Conservation (phyloP, 352 stramenopile genomes). For the Phytophthora pseudosyringae region DNA sequence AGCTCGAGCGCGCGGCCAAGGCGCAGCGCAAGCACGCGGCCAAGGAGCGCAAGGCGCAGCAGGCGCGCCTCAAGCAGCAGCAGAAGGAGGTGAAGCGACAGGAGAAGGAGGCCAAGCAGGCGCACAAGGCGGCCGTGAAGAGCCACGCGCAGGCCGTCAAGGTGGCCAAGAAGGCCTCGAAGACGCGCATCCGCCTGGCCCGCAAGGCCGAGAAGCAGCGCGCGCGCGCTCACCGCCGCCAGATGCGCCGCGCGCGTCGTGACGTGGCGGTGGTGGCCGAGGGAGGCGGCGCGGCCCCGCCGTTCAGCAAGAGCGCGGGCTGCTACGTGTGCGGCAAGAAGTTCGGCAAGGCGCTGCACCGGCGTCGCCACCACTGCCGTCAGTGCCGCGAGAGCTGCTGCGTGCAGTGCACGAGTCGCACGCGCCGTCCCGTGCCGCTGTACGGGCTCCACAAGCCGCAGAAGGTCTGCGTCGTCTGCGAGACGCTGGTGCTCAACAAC, state of each 20-base stretch:
- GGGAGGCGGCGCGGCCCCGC: conserved; percentile 9
- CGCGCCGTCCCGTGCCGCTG: conserved; percentile 41
- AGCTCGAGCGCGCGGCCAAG: conserved; percentile 39
- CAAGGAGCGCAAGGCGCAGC: neutral
- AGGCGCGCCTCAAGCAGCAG: neutral
- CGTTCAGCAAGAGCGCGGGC: conserved; percentile 41
- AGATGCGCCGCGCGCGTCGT: conserved; percentile 1
- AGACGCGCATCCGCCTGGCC: conserved; percentile 22
- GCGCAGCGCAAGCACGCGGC: conserved; percentile 6
- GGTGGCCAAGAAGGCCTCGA: conserved; percentile 33
- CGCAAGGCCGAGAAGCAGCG: conserved; percentile 31
- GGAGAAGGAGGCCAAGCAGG: conserved; percentile 21
- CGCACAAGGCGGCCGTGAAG: conserved; percentile 31
- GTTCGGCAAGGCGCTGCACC: conserved; percentile 42
- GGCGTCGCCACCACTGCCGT: conserved; percentile 69
- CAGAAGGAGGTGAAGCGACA: conserved; percentile 25
- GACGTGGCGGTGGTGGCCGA: neutral
- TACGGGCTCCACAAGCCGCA: conserved; percentile 51
- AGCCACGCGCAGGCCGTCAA: conserved; percentile 19
- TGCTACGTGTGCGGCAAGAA: conserved; percentile 51
- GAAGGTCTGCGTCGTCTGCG: conserved; percentile 66
- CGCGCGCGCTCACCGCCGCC: neutral
- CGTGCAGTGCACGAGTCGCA: conserved; percentile 51
- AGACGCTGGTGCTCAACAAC: conserved; percentile 44
- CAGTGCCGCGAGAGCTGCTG: conserved; percentile 72